Base-by-base conservation (phyloP, 352 stramenopile genomes). In the Halophytophthora polymorphica region DNA sequence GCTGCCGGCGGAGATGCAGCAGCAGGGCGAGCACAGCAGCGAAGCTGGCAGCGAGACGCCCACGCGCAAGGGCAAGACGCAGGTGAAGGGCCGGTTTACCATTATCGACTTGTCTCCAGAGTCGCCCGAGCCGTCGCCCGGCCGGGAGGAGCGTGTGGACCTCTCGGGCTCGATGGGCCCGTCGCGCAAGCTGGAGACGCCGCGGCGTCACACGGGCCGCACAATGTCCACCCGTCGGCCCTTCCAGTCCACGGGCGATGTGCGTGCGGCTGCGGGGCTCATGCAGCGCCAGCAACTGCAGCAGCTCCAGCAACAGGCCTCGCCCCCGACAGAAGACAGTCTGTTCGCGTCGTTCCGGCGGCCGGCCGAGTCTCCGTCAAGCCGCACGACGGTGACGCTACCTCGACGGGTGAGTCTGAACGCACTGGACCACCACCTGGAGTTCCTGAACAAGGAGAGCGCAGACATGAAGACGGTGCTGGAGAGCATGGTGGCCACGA, bases 101-200 rank as follows among this genome's bases (percentile, higher is more conserved):
- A 91, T 91, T 66, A 91, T 83, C 14, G 81, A 91, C 50, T 39
- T 88, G 57, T 89, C 81, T 8, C 76, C 81, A 0, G 78, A 88
- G 42, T 85, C 75, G 4, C 64, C 73, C 4, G 52, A 69, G 39
- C 34, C 54, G 28, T 61, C 61, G 21, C 45, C 65, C 1, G 53
- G 22, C 25, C 45, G 14, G 22, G 25, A 34, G 23, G 55, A 54
- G 35, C 57, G 45, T 6, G 57, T 60, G 49, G 53, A 70, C 45
- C 34, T 73, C 34, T 66, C 64, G 38, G 29, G 21, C 3, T 73
- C 64, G 0, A 55, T 69, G 35, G 64, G 56, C 0, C 51, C 56
- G 14, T 64, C 50, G 10, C 58, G 59, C 11, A 44, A 23, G 3
- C 34, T 64, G 13, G 58, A 61, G 6, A 43, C 38, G 8, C 36